A percentile compares a stretch with the other conserved stretches of the same genome.
These are phyloP conservation scores for Gilbertella persicaria DNA, from an alignment of 371 early-diverging fungal genomes.

Conservation along the genomic window DNA sequence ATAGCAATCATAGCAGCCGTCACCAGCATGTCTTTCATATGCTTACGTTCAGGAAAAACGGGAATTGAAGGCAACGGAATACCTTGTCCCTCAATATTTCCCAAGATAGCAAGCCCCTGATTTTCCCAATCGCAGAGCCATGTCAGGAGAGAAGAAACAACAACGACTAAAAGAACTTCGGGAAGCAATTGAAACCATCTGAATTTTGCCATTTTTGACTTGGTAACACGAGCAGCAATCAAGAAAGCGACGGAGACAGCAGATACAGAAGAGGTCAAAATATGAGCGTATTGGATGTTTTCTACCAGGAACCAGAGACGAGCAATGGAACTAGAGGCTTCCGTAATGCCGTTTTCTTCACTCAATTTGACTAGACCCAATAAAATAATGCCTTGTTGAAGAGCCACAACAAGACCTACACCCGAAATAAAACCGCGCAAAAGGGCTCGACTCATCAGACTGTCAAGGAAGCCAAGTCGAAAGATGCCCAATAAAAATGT, in stretches of 20 bases:
- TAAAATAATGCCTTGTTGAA: conserved; percentile 80
- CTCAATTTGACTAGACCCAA: conserved; percentile 65
- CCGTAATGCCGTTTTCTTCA: conserved; percentile 55
- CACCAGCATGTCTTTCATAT: conserved; percentile 61
- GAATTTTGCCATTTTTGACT: conserved; percentile 44
- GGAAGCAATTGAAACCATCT: conserved; percentile 75
- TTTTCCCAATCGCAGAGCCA: conserved; percentile 63
- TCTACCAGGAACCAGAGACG: conserved; percentile 62
- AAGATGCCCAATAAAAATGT: conserved; percentile 91
- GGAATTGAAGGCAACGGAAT: conserved; percentile 67
- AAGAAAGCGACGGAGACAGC: conserved; percentile 63
- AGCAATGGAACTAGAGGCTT: conserved; percentile 73
- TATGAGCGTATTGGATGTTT: conserved; percentile 32
- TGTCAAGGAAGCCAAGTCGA: conserved; percentile 93
- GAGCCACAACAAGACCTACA: conserved; percentile 85
- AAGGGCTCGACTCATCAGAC: conserved; percentile 87
- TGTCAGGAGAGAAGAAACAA: conserved; percentile 67
- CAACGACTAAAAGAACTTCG: conserved; percentile 82
- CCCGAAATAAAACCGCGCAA: conserved; percentile 93
- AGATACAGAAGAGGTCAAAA: conserved; percentile 64
- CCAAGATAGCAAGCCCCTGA: conserved; percentile 72
- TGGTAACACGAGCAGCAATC: conserved; percentile 54
- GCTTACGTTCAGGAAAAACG: conserved; percentile 51
- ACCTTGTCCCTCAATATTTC: conserved; percentile 58
- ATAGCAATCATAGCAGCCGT: conserved; percentile 80